These are phyloP conservation scores for Phoenix dactylifera DNA, from an alignment of 176 grass and related monocot genomes.

Conservation along the genomic window DNA sequence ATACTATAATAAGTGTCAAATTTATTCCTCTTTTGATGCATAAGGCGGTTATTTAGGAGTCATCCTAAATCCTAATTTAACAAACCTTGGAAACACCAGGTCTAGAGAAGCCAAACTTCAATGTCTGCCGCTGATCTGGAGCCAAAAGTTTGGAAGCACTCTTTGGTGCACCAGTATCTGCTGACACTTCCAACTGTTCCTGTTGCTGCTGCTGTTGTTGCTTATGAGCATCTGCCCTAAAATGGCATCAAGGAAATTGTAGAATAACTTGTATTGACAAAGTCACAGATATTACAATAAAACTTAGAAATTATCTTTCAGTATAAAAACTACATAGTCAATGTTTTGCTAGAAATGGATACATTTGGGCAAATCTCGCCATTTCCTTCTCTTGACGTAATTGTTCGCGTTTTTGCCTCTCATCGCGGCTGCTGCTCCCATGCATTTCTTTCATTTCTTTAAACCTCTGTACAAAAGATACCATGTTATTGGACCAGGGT, in stretches of 20 bases:
- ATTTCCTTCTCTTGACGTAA: conserved; percentile 90
- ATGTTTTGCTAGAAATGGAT: conserved; percentile 8
- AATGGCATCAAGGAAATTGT: conserved; percentile 28
- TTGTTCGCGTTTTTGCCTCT: conserved; percentile 87
- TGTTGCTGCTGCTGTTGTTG: conserved; percentile 57
- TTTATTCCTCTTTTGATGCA: too few relatives aligned
- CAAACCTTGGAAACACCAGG: conserved; percentile 52
- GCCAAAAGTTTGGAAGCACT: conserved; percentile 17
- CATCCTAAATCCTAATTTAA: background rate
- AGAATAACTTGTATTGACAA: background rate
- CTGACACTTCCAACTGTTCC: conserved; percentile 28
- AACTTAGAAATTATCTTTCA: too few relatives aligned
- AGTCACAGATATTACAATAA: too few relatives aligned
- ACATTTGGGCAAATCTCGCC: conserved; percentile 90
- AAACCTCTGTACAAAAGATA: conserved; percentile 45
- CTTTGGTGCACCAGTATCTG: conserved; percentile 21
- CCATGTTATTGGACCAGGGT: background rate
- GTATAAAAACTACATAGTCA: too few relatives aligned
- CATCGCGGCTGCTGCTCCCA: conserved; percentile 61
- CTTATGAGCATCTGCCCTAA: conserved; percentile 76
- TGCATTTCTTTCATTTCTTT: conserved; percentile 98
- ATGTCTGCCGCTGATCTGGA: conserved; percentile 60
- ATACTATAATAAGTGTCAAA: too few relatives aligned
- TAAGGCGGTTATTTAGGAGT: too few relatives aligned
- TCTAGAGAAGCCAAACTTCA: conserved; percentile 94